Base-by-base conservation (phyloP, 2,329 filamentous ascomycete genomes). In the Periconia sp. region DNA sequence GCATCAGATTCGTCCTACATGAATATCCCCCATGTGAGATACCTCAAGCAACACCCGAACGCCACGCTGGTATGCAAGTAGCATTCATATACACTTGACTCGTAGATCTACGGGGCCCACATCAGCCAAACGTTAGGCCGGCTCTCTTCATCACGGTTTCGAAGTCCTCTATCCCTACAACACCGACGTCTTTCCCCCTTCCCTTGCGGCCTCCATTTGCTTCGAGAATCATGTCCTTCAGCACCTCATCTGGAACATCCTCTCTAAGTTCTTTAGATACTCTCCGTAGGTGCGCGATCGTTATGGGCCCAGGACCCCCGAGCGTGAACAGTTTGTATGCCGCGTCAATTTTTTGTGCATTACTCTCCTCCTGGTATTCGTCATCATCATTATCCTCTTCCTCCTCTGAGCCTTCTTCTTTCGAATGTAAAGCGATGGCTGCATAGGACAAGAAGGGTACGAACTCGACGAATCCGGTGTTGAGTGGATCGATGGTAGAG, bases 181-280 rank as follows among this genome's bases (percentile, higher is more conserved):
- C 89, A 43, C 77, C 80, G 18, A 55, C 45, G 34, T 66, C 82
- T 9, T 88, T 80, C 12, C 87, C 86, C 3, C 58, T 57, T 5
- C 54, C 57, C 36, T 62, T 62, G 18, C 80, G 83, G 1, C 89
- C 90, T 3, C 88, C 89, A 69, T 95, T 96, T 35, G 92, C 94
- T 77, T 97, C 92, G 35, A 91, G 75, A 44, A 99, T 87, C 94
- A 99, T 99, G 74, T 96, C 91, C 73, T 83, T 84, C 63, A 99
- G 74, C 63, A 95, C 72, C 35, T 89, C 86, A 60, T 97, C 94
- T 46, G 83, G 82, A 17, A 95, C 85, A 37, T 85, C 89, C 72
- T 96, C 90, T 71, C 90, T 89, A 59, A 99, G 73, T 58, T 89
- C 82, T 56, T 82, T 84, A 29, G 92, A 91, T 40, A 96, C 86